Evolutionary conservation across 352 stramenopile species (phyloP), one percentile per base, ranked within the genome.

Genomic region (Globisporangium acanthophoron): DNA sequence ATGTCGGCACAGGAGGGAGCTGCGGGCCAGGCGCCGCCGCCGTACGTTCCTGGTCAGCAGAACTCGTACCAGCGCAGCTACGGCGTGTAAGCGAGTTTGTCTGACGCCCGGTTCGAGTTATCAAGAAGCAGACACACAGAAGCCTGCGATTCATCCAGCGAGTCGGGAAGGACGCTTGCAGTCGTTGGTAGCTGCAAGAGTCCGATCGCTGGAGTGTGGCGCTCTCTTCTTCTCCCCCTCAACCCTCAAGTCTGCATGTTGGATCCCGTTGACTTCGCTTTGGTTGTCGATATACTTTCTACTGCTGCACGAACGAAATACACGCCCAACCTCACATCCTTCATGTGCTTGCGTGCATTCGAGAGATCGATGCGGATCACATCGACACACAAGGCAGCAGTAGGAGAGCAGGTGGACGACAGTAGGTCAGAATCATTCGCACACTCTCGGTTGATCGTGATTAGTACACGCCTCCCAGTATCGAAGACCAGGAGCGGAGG

Each of bases 21-120:
- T 31, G 24, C 52, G n/a, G 66, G 75, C 54, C 70, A 87, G 52
- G 78, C 84, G 41, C 85, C 85, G 16, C 76, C 85, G 52, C 85
- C 85, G 40, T 94, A 92, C 67, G 85, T 94, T 43, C 85, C 85
- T 41, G 85, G 85, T n/a, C 85, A 94, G 71, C 83, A 92, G 67
- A 93, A 92, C 71, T 93, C 83, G 69, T 94, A 94, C 71, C 85
- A 94, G 70, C 82, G 83, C 54, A 91, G 81, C 70, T 94, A 92
- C 61, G 81, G 85, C 56, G 83, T 87, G 35, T 94, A 88, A 74
- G 61, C 46, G 52, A 35, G 40, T 18, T 43, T 39, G 12, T 18
- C 40, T n/a, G 40, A 20, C 40, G 39, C 9, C 44, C 20, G 27
- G 39, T 29, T 45, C 29, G 7, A 20, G 3, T 21, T 4, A 47